These are phyloP conservation scores for Draba incana DNA, from an alignment of 345 rosid species.

Conservation along the genomic window DNA sequence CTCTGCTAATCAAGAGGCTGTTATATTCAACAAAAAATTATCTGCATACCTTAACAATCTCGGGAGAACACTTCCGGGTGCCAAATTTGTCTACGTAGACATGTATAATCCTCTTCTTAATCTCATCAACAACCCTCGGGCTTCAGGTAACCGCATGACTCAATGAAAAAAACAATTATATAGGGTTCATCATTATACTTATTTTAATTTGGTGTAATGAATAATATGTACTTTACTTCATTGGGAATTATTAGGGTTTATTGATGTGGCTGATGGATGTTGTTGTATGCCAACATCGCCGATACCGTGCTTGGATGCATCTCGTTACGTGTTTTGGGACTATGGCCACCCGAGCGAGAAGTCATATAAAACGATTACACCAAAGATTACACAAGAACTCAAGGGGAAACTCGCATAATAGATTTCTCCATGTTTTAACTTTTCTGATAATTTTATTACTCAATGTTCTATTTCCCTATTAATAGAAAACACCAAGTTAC, in stretches of 20 bases:
- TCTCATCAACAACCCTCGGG: slow-evolving; percentile 52
- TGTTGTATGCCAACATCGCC: slow-evolving; percentile 11
- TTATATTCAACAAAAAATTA: slow-evolving; percentile 53
- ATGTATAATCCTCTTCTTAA: slow-evolving; percentile 41
- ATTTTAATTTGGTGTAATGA: background rate
- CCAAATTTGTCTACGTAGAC: slow-evolving; percentile 46
- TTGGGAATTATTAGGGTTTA: slow-evolving; percentile 10
- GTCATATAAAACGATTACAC: slow-evolving; percentile 32
- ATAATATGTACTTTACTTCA: background rate
- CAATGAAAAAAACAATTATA: background rate
- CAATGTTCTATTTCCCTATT: no score
- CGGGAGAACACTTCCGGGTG: slow-evolving; percentile 33
- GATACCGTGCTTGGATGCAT: slow-evolving; percentile 17
- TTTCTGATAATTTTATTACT: background rate
- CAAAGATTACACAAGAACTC: slow-evolving; percentile 11
- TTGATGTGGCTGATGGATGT: slow-evolving; percentile 25
- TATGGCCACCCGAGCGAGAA: slow-evolving; percentile 42
- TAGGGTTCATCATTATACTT: background rate
- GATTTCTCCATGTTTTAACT: background rate
- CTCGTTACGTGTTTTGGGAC: slow-evolving; percentile 36
- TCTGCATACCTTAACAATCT: slow-evolving; percentile 39
- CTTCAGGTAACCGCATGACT: slow-evolving; percentile 48
- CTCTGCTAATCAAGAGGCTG: slow-evolving; percentile 47
- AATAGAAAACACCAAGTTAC: no score
- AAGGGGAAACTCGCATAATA: slow-evolving; percentile 12